Base-by-base conservation (phyloP, 225 moss, liverwort and hornwort species). In the Sphagnum tenellum region DNA sequence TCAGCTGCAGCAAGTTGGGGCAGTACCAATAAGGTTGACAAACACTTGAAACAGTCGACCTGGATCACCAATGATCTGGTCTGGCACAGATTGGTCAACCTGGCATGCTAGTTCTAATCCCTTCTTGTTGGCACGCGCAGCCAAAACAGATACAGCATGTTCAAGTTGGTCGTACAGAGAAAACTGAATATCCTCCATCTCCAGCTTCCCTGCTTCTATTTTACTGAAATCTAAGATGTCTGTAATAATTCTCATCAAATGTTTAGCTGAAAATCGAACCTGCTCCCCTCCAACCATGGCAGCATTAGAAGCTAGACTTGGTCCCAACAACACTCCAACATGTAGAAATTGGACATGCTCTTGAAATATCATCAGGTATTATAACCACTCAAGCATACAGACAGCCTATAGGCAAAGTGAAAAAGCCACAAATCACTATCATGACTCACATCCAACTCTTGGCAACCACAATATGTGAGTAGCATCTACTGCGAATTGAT, bases 21-120 rank as follows among this genome's bases (percentile, higher is more conserved):
- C 29, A 29, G 75, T 71, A 84, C 85, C 85, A 72, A 85, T 78
- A 3, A 85, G 85, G 59, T 85, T 85, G 11, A 85, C 85, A 62
- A 85, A 85, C 44, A 85, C 81, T 81, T 85, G 85, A 47, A 85
- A 85, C 50, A 85, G 78, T 3, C 85, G 78, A 52, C 85, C 85
- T 51, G 85, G 85, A 76, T 85, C 85, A 69, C 85, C 85, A 74
- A 85, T 85, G 48, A 85, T 85, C 62, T 85, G 85, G 68, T 85
- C 85, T 55, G 85, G 81, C 59, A 85, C 85, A 67, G 76, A 62
- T 48, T 64, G 78, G 67, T 81, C 78, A 66, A 85, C 81, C 69
- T 81, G 81, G 54, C 85, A 85, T 46, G 85, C 85, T 74, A 85
- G 65, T 74, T 85, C 85, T 47, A 85, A 75, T 29, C 85, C 85